Evolutionary conservation across 208 protist genomes (phyloP).

Genomic region (Novymonas esmeraldas): DNA sequence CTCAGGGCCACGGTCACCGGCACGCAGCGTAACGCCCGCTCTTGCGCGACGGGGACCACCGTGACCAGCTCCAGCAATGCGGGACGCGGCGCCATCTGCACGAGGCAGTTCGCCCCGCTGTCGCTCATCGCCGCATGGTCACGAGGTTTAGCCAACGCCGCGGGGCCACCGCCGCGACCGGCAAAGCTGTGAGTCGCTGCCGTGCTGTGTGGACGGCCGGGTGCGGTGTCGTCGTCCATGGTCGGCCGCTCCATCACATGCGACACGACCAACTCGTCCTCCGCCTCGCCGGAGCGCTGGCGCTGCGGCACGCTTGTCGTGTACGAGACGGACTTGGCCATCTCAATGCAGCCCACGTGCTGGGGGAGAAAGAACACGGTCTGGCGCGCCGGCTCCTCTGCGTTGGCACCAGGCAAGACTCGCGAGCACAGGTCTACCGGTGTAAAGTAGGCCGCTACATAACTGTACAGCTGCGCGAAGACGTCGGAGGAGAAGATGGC

Average conservation of each 20-base stretch:
- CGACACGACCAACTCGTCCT: conserved; percentile 8
- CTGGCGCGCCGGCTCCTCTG: background rate
- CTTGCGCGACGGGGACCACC: conserved; percentile 13
- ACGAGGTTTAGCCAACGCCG: background rate
- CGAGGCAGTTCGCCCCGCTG: conserved; percentile 27
- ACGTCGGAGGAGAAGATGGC: conserved; percentile 51
- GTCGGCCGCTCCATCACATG: conserved; percentile 12
- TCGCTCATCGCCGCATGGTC: background rate
- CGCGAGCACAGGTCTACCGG: conserved; percentile 30
- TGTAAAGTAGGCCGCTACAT: conserved; percentile 57
- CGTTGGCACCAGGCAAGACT: background rate
- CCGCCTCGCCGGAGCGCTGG: background rate
- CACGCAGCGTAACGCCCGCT: conserved; percentile 25
- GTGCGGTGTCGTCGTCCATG: background rate
- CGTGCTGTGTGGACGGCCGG: background rate
- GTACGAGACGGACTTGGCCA: conserved; percentile 33
- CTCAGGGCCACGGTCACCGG: conserved; percentile 21
- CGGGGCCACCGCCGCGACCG: background rate
- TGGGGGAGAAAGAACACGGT: conserved; percentile 35
- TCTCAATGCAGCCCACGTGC: conserved; percentile 30
- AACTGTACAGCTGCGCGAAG: conserved; percentile 57
- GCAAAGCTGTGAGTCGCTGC: background rate
- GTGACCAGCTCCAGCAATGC: conserved; percentile 29
- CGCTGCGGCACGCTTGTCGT: conserved; percentile 1
- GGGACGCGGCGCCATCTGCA: conserved; percentile 3